Conservation (phyloP, 495 filamentous ascomycete species). For the Viridothelium virens region DNA sequence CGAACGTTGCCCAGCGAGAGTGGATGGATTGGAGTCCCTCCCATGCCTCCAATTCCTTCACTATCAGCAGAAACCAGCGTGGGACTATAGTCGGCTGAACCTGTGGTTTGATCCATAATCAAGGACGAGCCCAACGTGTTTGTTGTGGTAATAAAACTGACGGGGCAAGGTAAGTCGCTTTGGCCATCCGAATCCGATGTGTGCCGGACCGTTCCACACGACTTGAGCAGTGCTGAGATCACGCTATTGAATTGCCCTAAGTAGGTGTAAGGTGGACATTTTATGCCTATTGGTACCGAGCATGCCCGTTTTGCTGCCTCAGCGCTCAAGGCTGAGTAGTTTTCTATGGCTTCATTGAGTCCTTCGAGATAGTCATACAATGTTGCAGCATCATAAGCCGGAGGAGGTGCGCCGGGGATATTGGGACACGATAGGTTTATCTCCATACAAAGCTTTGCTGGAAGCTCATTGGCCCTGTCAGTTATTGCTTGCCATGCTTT, state of each 20-base stretch:
- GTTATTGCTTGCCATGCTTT: constrained; percentile 35
- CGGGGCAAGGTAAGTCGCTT: constrained; percentile 28
- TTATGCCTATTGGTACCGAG: constrained; percentile 51
- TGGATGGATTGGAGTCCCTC: constrained; percentile 59
- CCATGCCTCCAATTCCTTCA: constrained; percentile 56
- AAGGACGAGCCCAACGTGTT: constrained; percentile 65
- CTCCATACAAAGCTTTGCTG: constrained; percentile 48
- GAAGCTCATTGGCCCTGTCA: constrained; percentile 31
- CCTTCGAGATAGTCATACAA: constrained; percentile 44
- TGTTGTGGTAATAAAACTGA: constrained; percentile 60
- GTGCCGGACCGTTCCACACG: constrained; percentile 5
- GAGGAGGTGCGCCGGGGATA: constrained; percentile 57
- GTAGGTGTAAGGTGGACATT: constrained; percentile 66
- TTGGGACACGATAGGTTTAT: constrained; percentile 70
- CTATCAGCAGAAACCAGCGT: constrained; percentile 40
- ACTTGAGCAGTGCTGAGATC: constrained; percentile 41
- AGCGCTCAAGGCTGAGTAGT: neutral
- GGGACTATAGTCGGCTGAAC: constrained; percentile 15
- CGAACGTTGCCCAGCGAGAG: constrained; percentile 65
- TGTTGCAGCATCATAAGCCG: constrained; percentile 48
- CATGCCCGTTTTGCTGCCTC: neutral
- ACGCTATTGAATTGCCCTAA: constrained; percentile 50
- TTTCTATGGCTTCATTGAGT: constrained; percentile 2
- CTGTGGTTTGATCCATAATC: constrained; percentile 35
- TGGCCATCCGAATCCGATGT: neutral